Base-by-base conservation (phyloP, 805 yeast genomes). In the Hanseniaspora mollemarum region DNA sequence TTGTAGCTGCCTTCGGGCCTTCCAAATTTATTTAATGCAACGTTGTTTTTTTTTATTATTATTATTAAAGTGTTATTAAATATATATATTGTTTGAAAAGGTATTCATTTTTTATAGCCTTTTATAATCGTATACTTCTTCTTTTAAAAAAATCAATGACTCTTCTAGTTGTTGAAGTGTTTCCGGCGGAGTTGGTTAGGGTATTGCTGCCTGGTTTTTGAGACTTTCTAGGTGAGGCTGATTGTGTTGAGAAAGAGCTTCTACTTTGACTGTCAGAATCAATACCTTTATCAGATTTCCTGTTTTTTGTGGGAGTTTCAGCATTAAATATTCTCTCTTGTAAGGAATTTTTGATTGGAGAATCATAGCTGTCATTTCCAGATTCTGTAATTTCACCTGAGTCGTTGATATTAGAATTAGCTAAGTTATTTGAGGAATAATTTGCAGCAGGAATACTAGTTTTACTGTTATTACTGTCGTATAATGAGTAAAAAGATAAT, bases 101-200 rank as follows among this genome's bases (percentile, higher is more conserved):
- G 13, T 18, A 22, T 16, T 22, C 18, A 26, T 15, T 16, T 15
- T 19, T 15, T 31, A 26, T 5, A n/a, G 16, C 10, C 15, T 16
- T 12, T 18, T 42, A 51, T 16, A 59, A 29, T 54, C 63, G 59
- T 65, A 68, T 62, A 55, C 74, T 77, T 66, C 85, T 75, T 65
- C 88, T 74, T 61, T 81, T 81, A 69, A 82, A 81, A 62, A 82
- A 82, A 62, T 81, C 88, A 74, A 82, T 77, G 9, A 82, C 87
- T 58, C 78, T 78, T 60, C 80, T 77, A 4, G 92, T 87, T 1
- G 92, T 81, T 43, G 87, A 80, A 62, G 21, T 57, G 53, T 48
- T 57, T 61, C 40, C 52, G 28, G 33, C 18, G 15, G 31, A 18
- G 15, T 43, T 24, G 12, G 40, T 29, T 19, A 24, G 19, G 19